phyloP scores from a whole-genome alignment of 495 filamentous ascomycete species.

The Achaetomiella virescens region DNA sequence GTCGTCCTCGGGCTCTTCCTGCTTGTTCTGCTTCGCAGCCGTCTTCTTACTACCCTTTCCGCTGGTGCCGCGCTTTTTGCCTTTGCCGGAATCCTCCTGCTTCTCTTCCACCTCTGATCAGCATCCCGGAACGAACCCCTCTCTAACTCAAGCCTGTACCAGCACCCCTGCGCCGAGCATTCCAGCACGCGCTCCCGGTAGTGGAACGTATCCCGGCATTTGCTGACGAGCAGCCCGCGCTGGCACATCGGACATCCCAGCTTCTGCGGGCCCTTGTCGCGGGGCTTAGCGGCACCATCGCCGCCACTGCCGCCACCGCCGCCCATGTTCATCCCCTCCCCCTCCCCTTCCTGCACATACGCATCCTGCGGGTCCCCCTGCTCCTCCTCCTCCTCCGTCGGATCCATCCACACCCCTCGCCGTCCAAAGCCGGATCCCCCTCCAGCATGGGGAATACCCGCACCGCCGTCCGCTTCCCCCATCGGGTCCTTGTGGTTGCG shows the following conservation, averaged over 20 bases:
- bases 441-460: not conserved
- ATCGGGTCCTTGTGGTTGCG: not conserved
- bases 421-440: slow-evolving; percentile 1
- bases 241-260: slow-evolving; percentile 1
- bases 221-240: not conserved
- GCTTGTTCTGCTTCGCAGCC: not conserved
- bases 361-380: no score
- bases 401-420: not conserved
- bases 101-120: no score
- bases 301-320: not conserved
- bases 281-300: not conserved
- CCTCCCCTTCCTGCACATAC: no score
- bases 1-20: not conserved
- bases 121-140: not conserved
- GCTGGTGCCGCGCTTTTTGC: no score
- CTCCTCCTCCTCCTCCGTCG: not conserved
- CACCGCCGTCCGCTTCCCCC: not conserved
- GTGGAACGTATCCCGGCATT: not conserved
- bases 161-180: not conserved
- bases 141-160: not conserved
- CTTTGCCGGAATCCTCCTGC: no score
- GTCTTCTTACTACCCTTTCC: not conserved
- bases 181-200: not conserved
- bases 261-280: not conserved
- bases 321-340: not conserved